These are phyloP conservation scores for Maudiozyma bulderi DNA, from an alignment of 805 yeast genomes.

Conservation along the genomic window DNA sequence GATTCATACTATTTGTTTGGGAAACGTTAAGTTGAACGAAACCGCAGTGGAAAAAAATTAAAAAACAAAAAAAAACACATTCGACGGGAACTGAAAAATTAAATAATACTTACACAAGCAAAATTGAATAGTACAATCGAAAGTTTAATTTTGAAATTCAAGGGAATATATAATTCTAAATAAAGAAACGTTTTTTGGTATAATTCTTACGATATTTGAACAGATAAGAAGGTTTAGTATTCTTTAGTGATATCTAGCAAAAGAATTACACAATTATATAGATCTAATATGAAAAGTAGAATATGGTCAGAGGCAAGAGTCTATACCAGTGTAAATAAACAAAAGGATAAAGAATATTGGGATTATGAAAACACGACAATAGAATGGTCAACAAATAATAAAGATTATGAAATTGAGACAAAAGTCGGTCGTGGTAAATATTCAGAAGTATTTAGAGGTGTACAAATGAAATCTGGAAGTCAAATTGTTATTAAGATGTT, in stretches of 20 bases:
- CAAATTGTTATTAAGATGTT: slow-evolving; percentile 79
- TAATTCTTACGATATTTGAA: not conserved
- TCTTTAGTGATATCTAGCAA: not conserved
- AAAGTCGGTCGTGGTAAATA: slow-evolving; percentile 91
- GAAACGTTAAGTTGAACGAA: too few species aligned
- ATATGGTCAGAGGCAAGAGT: slow-evolving; percentile 47
- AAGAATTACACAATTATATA: not conserved
- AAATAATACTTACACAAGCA: too few species aligned
- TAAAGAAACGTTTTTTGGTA: too few species aligned
- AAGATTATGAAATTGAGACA: slow-evolving; percentile 63
- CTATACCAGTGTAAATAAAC: slow-evolving; percentile 64
- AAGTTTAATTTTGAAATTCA: too few species aligned
- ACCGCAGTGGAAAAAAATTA: too few species aligned
- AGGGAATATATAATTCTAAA: too few species aligned
- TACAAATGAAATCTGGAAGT: slow-evolving; percentile 51
- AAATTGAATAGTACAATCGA: too few species aligned
- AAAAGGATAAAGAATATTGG: slow-evolving; percentile 69
- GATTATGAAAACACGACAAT: slow-evolving; percentile 66
- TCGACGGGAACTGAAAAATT: too few species aligned
- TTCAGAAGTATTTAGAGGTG: slow-evolving; percentile 89
- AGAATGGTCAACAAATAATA: slow-evolving; percentile 49
- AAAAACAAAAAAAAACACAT: too few species aligned
- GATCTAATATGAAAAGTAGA: slow-evolving; percentile 23
- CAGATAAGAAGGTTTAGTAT: not conserved
- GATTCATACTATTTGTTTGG: too few species aligned